A percentile compares a stretch with the other conserved stretches of the same genome.
phyloP scores from a whole-genome alignment of 2,329 filamentous ascomycete species.

The Fusarium sacchari region DNA sequence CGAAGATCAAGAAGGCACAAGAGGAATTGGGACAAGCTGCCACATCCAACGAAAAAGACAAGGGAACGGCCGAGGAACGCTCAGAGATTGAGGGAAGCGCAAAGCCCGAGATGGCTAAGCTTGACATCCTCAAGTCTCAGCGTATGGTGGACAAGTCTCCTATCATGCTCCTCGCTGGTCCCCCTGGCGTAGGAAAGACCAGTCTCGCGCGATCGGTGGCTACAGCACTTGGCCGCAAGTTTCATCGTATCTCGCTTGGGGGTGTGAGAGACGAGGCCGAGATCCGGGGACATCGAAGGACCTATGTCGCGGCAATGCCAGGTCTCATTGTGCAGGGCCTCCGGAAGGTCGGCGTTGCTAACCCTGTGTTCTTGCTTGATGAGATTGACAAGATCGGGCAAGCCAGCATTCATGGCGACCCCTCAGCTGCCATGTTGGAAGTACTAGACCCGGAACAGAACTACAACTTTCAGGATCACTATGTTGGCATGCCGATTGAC shows the following conservation, averaged over 20 bases:
- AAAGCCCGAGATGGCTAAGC: slow-evolving; percentile 64
- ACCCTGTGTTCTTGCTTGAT: slow-evolving; percentile 94
- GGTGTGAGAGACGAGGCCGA: slow-evolving; percentile 97
- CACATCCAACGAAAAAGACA: slow-evolving; percentile 21
- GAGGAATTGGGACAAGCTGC: slow-evolving; percentile 61
- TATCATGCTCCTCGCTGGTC: slow-evolving; percentile 91
- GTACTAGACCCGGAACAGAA: slow-evolving; percentile 98
- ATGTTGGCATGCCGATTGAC: slow-evolving; percentile 94
- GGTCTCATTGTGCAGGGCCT: slow-evolving; percentile 92
- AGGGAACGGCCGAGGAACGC: slow-evolving; percentile 26
- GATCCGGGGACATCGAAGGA: slow-evolving; percentile 92
- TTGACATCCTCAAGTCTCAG: slow-evolving; percentile 81
- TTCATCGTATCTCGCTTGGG: slow-evolving; percentile 95
- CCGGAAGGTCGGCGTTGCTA: slow-evolving; percentile 94
- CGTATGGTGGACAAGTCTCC: slow-evolving; percentile 94
- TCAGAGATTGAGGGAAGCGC: slow-evolving; percentile 43
- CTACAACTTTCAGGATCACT: slow-evolving; percentile 93
- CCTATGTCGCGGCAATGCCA: slow-evolving; percentile 99
- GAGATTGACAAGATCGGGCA: slow-evolving; percentile 98
- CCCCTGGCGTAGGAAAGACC: slow-evolving; percentile 95
- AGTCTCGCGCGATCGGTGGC: slow-evolving; percentile 94
- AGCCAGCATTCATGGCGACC: slow-evolving; percentile 93
- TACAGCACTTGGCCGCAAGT: slow-evolving; percentile 90
- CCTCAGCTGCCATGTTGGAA: slow-evolving; percentile 96
- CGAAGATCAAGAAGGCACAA: slow-evolving; percentile 76